Base-by-base conservation (phyloP, 2,329 filamentous ascomycete species). In the Calonectria pauciramosa region DNA sequence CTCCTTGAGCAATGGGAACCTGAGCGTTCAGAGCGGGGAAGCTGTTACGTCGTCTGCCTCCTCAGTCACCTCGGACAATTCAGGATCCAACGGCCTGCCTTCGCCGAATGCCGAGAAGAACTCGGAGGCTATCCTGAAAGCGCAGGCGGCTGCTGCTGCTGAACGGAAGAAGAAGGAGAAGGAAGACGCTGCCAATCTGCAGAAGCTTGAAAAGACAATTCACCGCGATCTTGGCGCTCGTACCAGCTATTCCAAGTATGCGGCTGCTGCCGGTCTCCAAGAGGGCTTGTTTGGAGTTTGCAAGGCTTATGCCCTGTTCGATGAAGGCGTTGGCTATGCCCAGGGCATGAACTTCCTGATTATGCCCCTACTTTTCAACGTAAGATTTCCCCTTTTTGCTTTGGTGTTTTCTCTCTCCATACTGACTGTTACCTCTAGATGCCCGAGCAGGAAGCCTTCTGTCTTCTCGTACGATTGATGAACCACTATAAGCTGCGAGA, bases 321-420 rank as follows among this genome's bases (percentile, higher is more conserved):
- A 99, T 82, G 96, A 98, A 82, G 94, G 90, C 10, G 97, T 99
- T 44, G 96, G 97, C 38, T 99, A 99, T 84, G 96, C 97, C 0
- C 97, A 99, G 85, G 97, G 97, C 82, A 98, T 99, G 94, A 99
- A 99, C 83, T 99, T 99, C 82, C 92, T 99, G 74, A 94, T 96
- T 64, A 99, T 99, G 96, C 97, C 97, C 30, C 85, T 99, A 23
- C 88, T 99, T 1, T 98, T 99, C 87, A 99, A 98, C 84, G 93
- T 94, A 86, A 89, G 93, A 72, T 23, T 18, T 8, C 16, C n/a
- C 13, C 16, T 16, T 26, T n/a, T 18, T 9, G 20, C 8, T 11
- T 28, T 18, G 28, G 2, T 2, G n/a, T 14, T 32, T 4, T 4
- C 2, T 6, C 28, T 36, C 14, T 44, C 36, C 30, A 71, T 68